Base-by-base conservation (phyloP, 225 moss, liverwort and hornwort genomes). In the Ulota crispa region DNA sequence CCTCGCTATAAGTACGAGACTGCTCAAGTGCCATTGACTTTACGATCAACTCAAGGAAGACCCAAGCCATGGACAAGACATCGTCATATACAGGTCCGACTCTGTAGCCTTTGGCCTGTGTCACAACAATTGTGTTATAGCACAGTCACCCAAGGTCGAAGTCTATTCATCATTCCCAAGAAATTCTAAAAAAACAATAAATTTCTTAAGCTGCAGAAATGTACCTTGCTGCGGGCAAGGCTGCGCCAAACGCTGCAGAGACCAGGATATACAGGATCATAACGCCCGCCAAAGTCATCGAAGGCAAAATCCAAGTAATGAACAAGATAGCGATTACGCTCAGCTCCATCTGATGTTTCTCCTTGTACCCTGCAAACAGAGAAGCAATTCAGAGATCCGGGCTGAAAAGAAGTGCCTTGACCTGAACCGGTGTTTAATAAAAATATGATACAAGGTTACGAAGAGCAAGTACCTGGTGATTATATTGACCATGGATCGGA, bases 21-120 rank as follows among this genome's bases (percentile, higher is more conserved):
- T 99, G 99, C 81, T 99, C 96, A 68, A 99, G 99, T 81, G 99
- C 93, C 96, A 99, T 99, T 26, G 99, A 99, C 82, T 99, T 99
- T 16, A 96, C 99, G 78, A 99, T 96, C 75, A 99, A 82, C 83
- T 99, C 99, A 43, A 99, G 91, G 68, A 99, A 96, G 64, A 99
- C 96, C 99, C 99, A 99, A 78, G 99, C 96, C 99, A 99, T 96
- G 14, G 96, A 93, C 73, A 99, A 81, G 54, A 94, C 99, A 81
- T 99, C 99, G 80, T 99, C 99, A 83, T 99, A 99, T 53, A 99
- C 99, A 81, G 96, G 93, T 83, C 99, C 99, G 26, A 99, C 99
- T 84, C 99, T 93, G 87, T 99, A 96, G 67, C 99, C 99, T 81
- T 99, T 99, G 78, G 98, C 98, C 98, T 98, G 94, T 80, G 69